These are phyloP conservation scores for Scleromitrula shiraiana DNA, from an alignment of 2,329 filamentous ascomycete species.

Conservation along the genomic window DNA sequence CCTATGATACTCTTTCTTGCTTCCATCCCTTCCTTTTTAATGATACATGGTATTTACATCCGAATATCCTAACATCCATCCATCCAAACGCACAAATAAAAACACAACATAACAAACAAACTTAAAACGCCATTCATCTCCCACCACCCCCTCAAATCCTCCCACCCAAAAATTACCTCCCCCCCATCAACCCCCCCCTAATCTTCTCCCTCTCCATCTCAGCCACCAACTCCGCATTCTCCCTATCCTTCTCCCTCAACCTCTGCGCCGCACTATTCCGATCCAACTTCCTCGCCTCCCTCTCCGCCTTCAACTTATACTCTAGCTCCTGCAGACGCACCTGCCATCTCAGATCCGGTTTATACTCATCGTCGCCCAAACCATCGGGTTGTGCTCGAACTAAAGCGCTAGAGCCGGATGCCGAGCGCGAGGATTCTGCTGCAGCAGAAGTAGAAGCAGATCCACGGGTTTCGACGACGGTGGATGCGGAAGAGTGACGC, in stretches of 20 bases:
- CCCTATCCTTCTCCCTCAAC: slow-evolving; percentile 64
- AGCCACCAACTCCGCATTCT: slow-evolving; percentile 62
- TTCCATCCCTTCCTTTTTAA: no score
- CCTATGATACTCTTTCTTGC: no score
- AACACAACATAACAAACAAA: no score
- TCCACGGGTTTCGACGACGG: slow-evolving; percentile 11
- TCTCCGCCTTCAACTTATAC: slow-evolving; percentile 77
- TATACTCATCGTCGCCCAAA: slow-evolving; percentile 35
- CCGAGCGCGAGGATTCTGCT: not conserved
- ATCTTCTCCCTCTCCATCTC: slow-evolving; percentile 41
- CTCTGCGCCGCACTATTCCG: slow-evolving; percentile 74
- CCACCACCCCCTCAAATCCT: not conserved
- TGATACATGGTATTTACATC: no score
- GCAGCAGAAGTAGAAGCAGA: not conserved
- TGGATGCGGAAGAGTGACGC: slow-evolving; percentile 44
- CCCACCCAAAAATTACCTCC: not conserved
- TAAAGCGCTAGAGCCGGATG: slow-evolving; percentile 6
- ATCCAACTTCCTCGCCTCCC: slow-evolving; percentile 79
- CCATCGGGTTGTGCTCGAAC: not conserved
- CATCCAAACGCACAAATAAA: no score
- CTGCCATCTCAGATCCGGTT: slow-evolving; percentile 65
- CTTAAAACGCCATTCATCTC: not conserved
- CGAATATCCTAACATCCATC: no score
- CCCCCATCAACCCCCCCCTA: slow-evolving; percentile 13
- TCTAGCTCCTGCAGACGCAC: slow-evolving; percentile 82